Percentiles rank a stretch among this genome's conserved stretches.
Evolutionary conservation across 2,329 filamentous ascomycete species (phyloP).

Genomic region (Ophiosphaerella narmari): DNA sequence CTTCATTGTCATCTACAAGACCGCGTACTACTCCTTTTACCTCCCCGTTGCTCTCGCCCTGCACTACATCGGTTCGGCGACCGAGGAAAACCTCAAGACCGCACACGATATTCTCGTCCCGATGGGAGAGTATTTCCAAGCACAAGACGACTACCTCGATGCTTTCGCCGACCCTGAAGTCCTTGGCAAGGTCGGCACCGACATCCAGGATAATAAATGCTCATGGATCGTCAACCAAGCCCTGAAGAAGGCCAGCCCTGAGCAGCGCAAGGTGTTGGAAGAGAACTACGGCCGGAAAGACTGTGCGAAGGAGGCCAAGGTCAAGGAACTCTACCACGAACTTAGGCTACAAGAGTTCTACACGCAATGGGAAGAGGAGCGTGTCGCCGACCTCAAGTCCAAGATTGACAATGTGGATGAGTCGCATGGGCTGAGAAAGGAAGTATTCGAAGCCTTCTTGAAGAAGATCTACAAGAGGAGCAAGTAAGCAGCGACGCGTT

Average conservation of each 20-base stretch:
- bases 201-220: conserved; percentile 99
- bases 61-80: conserved; percentile 82
- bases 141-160: conserved; percentile 98
- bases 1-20: conserved; percentile 99
- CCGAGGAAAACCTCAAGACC: conserved; percentile 84
- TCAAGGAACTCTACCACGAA: conserved; percentile 90
- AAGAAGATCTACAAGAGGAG: conserved; percentile 97
- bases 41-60: conserved; percentile 91
- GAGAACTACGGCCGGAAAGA: conserved; percentile 95
- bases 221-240: conserved; percentile 98
- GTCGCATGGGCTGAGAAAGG: conserved; percentile 85
- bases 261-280: conserved; percentile 86
- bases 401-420: conserved; percentile 84
- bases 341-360: conserved; percentile 83
- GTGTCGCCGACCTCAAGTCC: conserved; percentile 74
- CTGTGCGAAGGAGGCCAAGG: conserved; percentile 74
- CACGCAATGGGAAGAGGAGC: conserved; percentile 85
- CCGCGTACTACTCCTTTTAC: conserved; percentile 99
- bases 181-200: conserved; percentile 98
- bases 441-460: conserved; percentile 86
- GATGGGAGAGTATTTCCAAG: conserved; percentile 98
- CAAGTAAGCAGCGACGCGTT: conserved; percentile 64
- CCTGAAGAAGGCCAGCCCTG: conserved; percentile 75
- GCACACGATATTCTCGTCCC: conserved; percentile 92
- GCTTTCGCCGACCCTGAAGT: conserved; percentile 91